phyloP scores from a whole-genome alignment of 768 basidiomycete species.

The Tricholoma hemisulphureum region DNA sequence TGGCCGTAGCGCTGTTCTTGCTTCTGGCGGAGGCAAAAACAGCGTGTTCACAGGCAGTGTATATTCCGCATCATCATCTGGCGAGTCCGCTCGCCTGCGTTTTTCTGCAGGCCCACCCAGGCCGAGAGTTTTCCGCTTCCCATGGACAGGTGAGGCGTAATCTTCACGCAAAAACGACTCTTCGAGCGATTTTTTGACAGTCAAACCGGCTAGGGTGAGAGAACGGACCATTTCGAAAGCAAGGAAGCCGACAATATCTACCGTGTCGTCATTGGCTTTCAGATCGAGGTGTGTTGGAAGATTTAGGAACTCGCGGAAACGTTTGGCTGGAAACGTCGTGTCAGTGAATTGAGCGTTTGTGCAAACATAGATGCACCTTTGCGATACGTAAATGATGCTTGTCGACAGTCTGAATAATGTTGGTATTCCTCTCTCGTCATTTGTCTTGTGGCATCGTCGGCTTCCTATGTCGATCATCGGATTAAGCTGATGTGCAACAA shows the following conservation, averaged over 20 bases:
- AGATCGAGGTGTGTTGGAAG: slow-evolving; percentile 83
- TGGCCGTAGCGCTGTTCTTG: slow-evolving; percentile 72
- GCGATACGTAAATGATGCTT: slow-evolving; percentile 94
- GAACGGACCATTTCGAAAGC: slow-evolving; percentile 97
- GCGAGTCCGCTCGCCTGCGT: slow-evolving; percentile 55
- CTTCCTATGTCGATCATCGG: slow-evolving; percentile 56
- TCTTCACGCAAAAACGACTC: slow-evolving; percentile 68
- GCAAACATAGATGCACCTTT: slow-evolving; percentile 60
- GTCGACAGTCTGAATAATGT: slow-evolving; percentile 94
- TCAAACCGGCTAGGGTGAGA: slow-evolving; percentile 83
- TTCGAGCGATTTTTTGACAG: slow-evolving; percentile 77
- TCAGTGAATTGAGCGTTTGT: neutral
- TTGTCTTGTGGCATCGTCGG: slow-evolving; percentile 89
- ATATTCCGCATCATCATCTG: slow-evolving; percentile 61
- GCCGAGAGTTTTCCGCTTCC: slow-evolving; percentile 63
- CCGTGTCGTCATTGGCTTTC: slow-evolving; percentile 89
- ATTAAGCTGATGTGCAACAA: neutral
- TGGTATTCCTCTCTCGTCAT: slow-evolving; percentile 98
- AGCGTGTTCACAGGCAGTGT: slow-evolving; percentile 68
- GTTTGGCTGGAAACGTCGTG: slow-evolving; percentile 61
- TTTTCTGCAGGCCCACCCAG: slow-evolving; percentile 51
- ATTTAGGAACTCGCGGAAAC: slow-evolving; percentile 93
- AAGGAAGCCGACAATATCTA: slow-evolving; percentile 96
- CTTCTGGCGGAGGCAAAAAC: slow-evolving; percentile 81
- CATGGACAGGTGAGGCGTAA: slow-evolving; percentile 61